These are phyloP conservation scores for Entoloma clypeatum DNA, from an alignment of 1,284 basidiomycete species.

Conservation along the genomic window DNA sequence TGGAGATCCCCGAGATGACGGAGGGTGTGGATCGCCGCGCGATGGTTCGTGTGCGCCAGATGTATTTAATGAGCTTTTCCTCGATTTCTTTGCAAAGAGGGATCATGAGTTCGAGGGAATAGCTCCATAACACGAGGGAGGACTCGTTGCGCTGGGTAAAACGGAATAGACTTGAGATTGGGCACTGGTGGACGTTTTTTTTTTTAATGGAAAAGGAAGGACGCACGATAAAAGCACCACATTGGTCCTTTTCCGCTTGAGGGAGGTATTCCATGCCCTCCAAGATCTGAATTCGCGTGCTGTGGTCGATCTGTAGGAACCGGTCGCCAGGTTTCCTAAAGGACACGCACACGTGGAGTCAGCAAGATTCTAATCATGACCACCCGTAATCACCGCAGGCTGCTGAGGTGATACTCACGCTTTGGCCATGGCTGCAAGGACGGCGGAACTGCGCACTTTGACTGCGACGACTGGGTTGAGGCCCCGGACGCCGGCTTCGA, in stretches of 20 bases:
- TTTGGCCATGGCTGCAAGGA: constrained; percentile 73
- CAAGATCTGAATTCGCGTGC: constrained; percentile 70
- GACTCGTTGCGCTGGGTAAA: constrained; percentile 62
- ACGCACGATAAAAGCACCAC: constrained; percentile 77
- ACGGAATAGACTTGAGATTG: no score
- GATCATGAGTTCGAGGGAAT: constrained; percentile 67
- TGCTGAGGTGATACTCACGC: constrained; percentile 43
- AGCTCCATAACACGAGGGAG: constrained; percentile 76
- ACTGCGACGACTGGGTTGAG: constrained; percentile 82
- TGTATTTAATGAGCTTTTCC: constrained; percentile 73
- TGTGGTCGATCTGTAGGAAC: constrained; percentile 62
- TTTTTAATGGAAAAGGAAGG: constrained; percentile 2
- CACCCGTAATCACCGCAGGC: constrained; percentile 7
- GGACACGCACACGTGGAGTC: no score
- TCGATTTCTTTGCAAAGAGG: constrained; percentile 73
- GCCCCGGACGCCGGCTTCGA: constrained; percentile 66
- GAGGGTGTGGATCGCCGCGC: constrained; percentile 31
- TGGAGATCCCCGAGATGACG: constrained; percentile 16
- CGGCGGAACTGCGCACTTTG: constrained; percentile 73
- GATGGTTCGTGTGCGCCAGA: constrained; percentile 55
- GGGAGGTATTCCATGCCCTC: constrained; percentile 68
- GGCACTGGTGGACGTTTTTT: no score
- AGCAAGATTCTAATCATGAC: constrained; percentile 1
- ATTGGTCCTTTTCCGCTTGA: constrained; percentile 78
- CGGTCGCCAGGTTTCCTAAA: constrained; percentile 49